These are phyloP conservation scores for Auriculariales sp. DNA, from an alignment of 768 basidiomycete species.

Conservation along the genomic window DNA sequence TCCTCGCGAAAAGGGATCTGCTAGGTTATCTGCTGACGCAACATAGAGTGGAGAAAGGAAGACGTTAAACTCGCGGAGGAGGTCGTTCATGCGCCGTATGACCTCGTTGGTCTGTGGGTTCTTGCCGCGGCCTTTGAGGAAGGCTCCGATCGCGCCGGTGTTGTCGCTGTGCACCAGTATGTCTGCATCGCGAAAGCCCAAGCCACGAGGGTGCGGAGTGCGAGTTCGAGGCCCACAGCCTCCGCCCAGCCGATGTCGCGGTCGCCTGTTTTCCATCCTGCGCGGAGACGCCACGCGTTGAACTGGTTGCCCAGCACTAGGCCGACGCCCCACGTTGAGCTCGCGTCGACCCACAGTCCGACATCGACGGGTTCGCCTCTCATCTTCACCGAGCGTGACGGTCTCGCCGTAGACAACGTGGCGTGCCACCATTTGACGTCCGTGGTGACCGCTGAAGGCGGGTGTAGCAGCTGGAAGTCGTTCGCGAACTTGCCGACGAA, in stretches of 20 bases:
- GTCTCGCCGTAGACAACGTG: background rate
- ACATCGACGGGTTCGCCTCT: background rate
- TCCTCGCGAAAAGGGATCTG: constrained; percentile 20
- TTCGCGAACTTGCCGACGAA: constrained; percentile 14
- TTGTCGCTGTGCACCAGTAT: constrained; percentile 16
- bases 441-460: constrained; percentile 10
- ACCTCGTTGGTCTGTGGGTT: constrained; percentile 19
- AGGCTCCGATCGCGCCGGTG: constrained; percentile 20
- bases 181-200: constrained; percentile 12
- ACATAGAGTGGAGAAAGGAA: constrained; percentile 12
- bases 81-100: constrained; percentile 10
- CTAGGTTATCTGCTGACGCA: constrained; percentile 14
- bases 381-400: constrained; percentile 8
- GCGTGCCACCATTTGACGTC: constrained; percentile 22
- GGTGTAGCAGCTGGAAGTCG: constrained; percentile 6
- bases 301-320: constrained; percentile 1
- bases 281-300: constrained; percentile 5
- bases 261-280: constrained; percentile 4
- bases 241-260: constrained; percentile 8
- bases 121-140: constrained; percentile 16
- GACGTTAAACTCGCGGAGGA: constrained; percentile 11
- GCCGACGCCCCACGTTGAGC: constrained; percentile 4
- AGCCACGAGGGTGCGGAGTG: constrained; percentile 2
- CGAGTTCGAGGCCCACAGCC: constrained; percentile 5
- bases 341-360: background rate